These are phyloP conservation scores for Aspergillus sp. DNA, from an alignment of 2,329 filamentous ascomycete species.

Conservation along the genomic window DNA sequence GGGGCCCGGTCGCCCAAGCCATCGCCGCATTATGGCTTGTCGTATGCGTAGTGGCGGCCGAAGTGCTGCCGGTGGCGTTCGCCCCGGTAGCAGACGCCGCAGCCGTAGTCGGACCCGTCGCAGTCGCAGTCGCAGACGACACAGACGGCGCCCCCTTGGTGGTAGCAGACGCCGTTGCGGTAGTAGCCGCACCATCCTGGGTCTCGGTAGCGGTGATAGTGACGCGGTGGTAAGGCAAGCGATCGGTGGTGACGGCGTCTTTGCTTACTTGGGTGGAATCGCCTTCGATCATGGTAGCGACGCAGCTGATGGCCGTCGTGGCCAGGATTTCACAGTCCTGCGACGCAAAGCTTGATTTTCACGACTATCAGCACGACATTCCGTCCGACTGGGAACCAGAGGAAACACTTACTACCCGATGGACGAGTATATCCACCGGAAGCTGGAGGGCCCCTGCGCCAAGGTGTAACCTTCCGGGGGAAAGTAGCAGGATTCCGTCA, in stretches of 20 bases:
- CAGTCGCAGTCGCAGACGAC: constrained; percentile 9
- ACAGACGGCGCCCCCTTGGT: constrained; percentile 6
- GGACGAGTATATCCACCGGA: constrained; percentile 1
- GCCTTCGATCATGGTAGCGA: constrained; percentile 13
- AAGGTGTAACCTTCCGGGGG: constrained; percentile 8
- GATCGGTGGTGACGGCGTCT: constrained; percentile 13
- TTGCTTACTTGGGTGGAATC: constrained; percentile 11
- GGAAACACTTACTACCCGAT: constrained; percentile 11
- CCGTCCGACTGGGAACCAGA: neutral
- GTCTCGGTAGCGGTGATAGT: constrained; percentile 22
- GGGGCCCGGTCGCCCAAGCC: constrained; percentile 15
- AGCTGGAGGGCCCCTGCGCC: constrained; percentile 9
- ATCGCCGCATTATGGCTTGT: constrained; percentile 21
- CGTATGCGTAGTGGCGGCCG: constrained; percentile 5
- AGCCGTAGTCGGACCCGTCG: constrained; percentile 1
- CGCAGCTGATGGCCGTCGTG: constrained; percentile 27
- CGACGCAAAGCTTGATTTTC: constrained; percentile 3
- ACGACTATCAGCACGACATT: neutral
- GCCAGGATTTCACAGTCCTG: constrained; percentile 20
- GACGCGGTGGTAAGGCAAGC: constrained; percentile 11
- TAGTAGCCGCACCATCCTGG: neutral
- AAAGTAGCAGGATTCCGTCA: constrained; percentile 12
- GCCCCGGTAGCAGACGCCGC: constrained; percentile 7
- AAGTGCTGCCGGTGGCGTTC: neutral
- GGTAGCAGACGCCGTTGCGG: constrained; percentile 16